Percentiles rank a stretch among this genome's conserved stretches.
Evolutionary conservation across 139 green algal species (phyloP).

Genomic region (Chlamydomonas applanata): DNA sequence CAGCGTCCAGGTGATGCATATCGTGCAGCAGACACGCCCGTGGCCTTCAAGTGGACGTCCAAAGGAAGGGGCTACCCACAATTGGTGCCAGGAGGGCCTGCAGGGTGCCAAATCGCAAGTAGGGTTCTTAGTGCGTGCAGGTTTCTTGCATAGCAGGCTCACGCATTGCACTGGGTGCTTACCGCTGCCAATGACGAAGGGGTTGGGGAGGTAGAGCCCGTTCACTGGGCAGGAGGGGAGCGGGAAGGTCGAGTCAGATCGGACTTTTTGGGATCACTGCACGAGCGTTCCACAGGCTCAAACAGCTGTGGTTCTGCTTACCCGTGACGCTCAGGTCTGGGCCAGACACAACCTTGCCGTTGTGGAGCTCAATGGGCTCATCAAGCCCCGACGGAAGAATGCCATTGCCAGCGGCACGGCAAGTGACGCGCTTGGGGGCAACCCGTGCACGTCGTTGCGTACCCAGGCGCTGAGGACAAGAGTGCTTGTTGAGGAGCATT

Average conservation of each 20-base stretch:
- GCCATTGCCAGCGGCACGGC: no score
- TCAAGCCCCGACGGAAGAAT: not conserved
- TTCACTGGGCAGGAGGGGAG: constrained; percentile 56
- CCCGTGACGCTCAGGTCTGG: not conserved
- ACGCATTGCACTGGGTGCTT: constrained; percentile 15
- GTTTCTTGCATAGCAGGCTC: not conserved
- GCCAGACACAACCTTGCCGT: constrained; percentile 1
- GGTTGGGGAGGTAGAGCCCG: constrained; percentile 93
- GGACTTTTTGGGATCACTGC: no score
- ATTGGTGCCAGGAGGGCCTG: constrained; percentile 87
- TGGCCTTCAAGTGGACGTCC: constrained; percentile 4
- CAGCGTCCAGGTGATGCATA: not conserved
- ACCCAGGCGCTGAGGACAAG: no score
- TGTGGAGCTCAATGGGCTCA: not conserved
- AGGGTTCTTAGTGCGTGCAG: not conserved
- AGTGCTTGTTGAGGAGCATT: no score
- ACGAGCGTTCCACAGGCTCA: no score
- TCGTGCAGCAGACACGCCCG: not conserved
- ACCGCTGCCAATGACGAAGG: constrained; percentile 91
- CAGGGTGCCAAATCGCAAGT: not conserved
- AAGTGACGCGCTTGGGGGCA: no score
- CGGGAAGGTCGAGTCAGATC: no score
- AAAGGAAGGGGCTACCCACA: constrained; percentile 75
- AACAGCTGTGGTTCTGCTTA: no score
- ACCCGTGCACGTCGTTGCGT: no score